A percentile compares a stretch with the other conserved stretches of the same genome.
Evolutionary conservation across 352 stramenopile species (phyloP).

Genomic region (Pythium diclinum): DNA sequence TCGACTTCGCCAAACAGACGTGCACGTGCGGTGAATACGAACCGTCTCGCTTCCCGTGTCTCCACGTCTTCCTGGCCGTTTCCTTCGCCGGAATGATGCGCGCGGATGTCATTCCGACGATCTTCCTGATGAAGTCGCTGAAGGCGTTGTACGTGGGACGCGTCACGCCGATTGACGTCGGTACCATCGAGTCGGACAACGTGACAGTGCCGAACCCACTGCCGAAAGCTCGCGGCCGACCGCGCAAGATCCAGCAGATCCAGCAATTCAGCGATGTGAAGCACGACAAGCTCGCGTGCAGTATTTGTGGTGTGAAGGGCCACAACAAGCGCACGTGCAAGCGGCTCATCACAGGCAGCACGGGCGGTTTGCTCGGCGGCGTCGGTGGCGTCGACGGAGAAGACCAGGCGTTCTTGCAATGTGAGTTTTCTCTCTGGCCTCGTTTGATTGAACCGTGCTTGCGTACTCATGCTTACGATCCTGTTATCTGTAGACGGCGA

Average conservation of each 20-base stretch:
- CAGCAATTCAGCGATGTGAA: constrained; percentile 67
- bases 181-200: constrained; percentile 54
- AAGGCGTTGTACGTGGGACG: constrained; percentile 68
- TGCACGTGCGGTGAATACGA: constrained; percentile 80
- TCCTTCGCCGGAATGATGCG: constrained; percentile 59
- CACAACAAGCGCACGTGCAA: constrained; percentile 87
- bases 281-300: constrained; percentile 74
- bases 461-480: background rate
- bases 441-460: background rate
- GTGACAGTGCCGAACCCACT: constrained; percentile 55
- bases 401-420: constrained; percentile 21
- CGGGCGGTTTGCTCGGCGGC: constrained; percentile 14
- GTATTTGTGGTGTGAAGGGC: constrained; percentile 74
- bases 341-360: constrained; percentile 25
- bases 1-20: constrained; percentile 72
- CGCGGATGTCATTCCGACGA: constrained; percentile 70
- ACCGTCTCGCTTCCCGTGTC: constrained; percentile 65
- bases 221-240: constrained; percentile 54
- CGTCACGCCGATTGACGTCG: constrained; percentile 79
- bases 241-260: constrained; percentile 79
- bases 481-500: constrained; percentile 17
- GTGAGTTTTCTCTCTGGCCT: constrained; percentile 9
- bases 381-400: constrained; percentile 21
- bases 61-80: constrained; percentile 76
- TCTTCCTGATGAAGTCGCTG: constrained; percentile 77